These are phyloP conservation scores for Tetrastigma voinierianum DNA, from an alignment of 164 flowering plant genomes.

Conservation along the genomic window DNA sequence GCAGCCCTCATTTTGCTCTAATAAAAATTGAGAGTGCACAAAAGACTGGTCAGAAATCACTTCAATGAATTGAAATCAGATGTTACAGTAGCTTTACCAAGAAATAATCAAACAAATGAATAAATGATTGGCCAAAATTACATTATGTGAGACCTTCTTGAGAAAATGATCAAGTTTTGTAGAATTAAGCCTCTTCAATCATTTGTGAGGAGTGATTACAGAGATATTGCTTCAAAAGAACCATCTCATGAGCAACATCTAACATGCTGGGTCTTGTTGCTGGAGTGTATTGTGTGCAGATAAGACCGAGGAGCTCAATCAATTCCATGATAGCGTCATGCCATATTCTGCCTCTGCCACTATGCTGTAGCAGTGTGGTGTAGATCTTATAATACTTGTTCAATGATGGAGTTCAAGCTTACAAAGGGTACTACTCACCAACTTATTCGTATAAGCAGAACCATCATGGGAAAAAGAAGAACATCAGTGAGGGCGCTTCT, in stretches of 20 bases:
- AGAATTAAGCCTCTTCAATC: slow-evolving; percentile 14
- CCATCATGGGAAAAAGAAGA: slow-evolving; percentile 56
- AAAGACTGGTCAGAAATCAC: neutral
- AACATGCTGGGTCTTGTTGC: slow-evolving; percentile 70
- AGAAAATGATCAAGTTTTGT: neutral
- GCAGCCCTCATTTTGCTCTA: too few species aligned
- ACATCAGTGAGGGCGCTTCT: slow-evolving; percentile 77
- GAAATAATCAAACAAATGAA: slow-evolving; percentile 11
- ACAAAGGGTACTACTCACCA: slow-evolving; percentile 54
- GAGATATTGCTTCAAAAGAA: slow-evolving; percentile 56
- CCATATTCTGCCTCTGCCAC: slow-evolving; percentile 29
- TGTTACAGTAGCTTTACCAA: neutral
- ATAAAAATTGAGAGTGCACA: too few species aligned
- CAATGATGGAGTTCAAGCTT: slow-evolving; percentile 50
- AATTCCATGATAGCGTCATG: slow-evolving; percentile 54
- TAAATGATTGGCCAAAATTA: neutral
- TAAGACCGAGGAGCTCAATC: slow-evolving; percentile 74
- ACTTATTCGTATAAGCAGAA: slow-evolving; percentile 71
- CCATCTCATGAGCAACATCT: slow-evolving; percentile 73
- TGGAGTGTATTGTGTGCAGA: slow-evolving; percentile 72
- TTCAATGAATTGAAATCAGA: neutral
- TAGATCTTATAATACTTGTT: slow-evolving; percentile 35
- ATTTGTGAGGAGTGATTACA: slow-evolving; percentile 21
- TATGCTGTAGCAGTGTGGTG: slow-evolving; percentile 5
- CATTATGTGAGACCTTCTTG: too few species aligned